Percentiles rank a stretch among this genome's conserved stretches.
Conservation (phyloP, 2,329 filamentous ascomycete genomes). For the Ceratocystis alfenasii region DNA sequence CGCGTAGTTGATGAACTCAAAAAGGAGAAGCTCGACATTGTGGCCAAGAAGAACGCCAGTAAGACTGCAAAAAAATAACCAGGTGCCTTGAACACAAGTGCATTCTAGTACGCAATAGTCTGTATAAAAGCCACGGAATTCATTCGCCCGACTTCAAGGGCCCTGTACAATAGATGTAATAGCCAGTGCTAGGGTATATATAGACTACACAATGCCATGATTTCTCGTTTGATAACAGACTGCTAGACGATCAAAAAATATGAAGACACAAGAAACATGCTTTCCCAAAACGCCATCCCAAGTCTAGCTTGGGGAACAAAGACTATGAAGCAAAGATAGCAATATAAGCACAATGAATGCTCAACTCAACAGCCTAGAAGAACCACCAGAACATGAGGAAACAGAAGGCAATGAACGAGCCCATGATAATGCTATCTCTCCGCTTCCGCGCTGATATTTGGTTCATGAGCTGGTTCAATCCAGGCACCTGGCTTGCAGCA, state of each 20-base stretch:
- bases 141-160: neutral
- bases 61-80: neutral
- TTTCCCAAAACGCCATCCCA: conserved; percentile 20
- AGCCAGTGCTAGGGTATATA: neutral
- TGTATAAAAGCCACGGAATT: neutral
- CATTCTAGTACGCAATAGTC: conserved; percentile 18
- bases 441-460: conserved; percentile 92
- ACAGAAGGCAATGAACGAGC: conserved; percentile 80
- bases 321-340: conserved; percentile 8
- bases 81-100: neutral
- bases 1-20: conserved; percentile 50
- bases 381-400: conserved; percentile 78
- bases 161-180: conserved; percentile 4
- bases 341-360: neutral
- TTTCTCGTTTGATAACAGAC: conserved; percentile 5
- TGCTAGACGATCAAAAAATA: conserved; percentile 2
- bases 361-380: conserved; percentile 18
- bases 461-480: conserved; percentile 80
- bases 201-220: neutral
- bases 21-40: conserved; percentile 29
- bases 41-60: conserved; percentile 22
- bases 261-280: conserved; percentile 8
- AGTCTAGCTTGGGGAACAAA: conserved; percentile 30
- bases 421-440: conserved; percentile 88
- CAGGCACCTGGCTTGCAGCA: conserved; percentile 82